Conservation (phyloP, 345 rosid genomes). For the Populus deltoides region DNA sequence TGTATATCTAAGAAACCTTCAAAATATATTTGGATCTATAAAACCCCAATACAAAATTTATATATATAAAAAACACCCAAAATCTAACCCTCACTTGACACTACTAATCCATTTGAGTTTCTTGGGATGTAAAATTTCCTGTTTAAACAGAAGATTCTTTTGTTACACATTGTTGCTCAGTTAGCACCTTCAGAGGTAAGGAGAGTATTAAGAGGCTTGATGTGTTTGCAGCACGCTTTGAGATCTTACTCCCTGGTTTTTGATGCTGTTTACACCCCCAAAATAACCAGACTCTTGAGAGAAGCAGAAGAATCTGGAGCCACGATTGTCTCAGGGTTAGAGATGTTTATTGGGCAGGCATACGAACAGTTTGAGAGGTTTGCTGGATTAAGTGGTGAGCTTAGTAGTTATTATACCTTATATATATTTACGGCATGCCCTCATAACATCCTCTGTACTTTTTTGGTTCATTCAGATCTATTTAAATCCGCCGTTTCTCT, state of each 20-base stretch:
- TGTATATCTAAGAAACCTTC: too few species aligned
- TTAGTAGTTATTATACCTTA: not conserved
- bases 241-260: constrained; percentile 68
- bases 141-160: not conserved
- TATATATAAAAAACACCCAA: too few species aligned
- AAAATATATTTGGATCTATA: too few species aligned
- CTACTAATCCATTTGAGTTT: too few species aligned
- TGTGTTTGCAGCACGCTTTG: constrained; percentile 56
- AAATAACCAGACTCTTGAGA: constrained; percentile 69
- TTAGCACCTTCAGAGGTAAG: not conserved
- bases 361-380: constrained; percentile 77
- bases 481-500: not conserved
- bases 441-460: not conserved
- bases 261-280: constrained; percentile 86
- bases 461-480: not conserved
- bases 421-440: not conserved
- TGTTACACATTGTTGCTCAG: not conserved
- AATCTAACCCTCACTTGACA: too few species aligned
- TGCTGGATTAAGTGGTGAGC: constrained; percentile 74
- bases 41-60: too few species aligned
- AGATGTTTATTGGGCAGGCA: constrained; percentile 95
- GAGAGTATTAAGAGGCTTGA: not conserved
- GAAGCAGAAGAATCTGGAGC: constrained; percentile 89
- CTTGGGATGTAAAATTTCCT: too few species aligned
- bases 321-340: constrained; percentile 61